Evolutionary conservation across 441 rosid genomes (phyloP).

Genomic region (Kokia cookei): DNA sequence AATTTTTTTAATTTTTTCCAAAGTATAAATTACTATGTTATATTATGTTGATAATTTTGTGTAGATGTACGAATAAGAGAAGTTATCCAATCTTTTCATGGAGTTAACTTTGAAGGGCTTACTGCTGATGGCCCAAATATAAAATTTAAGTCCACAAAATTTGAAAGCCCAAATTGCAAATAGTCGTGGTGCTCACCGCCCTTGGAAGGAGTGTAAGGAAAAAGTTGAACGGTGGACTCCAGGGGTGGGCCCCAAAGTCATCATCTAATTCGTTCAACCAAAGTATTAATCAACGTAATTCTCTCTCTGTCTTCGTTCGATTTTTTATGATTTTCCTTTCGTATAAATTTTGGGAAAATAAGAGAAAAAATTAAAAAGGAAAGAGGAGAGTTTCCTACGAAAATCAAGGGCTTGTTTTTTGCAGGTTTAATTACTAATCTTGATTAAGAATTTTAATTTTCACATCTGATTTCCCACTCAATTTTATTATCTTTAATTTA

Average conservation of each 20-base stretch:
- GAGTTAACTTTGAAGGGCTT: background rate
- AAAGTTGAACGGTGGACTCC: background rate
- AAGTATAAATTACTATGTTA: background rate
- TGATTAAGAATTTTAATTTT: background rate
- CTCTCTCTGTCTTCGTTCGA: background rate
- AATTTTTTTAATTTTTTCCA: no score
- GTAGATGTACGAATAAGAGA: background rate
- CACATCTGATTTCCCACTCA: background rate
- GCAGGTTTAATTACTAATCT: slow-evolving; percentile 1
- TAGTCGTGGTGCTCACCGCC: background rate
- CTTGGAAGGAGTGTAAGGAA: background rate
- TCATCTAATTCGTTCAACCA: slow-evolving; percentile 1
- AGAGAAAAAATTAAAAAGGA: background rate
- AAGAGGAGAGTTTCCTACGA: background rate
- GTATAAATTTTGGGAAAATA: background rate
- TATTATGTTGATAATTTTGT: background rate
- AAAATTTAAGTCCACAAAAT: background rate
- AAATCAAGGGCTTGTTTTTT: background rate
- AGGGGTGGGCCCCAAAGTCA: background rate
- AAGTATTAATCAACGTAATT: background rate
- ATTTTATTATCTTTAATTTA: background rate
- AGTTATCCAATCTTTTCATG: no score
- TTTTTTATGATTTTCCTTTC: background rate
- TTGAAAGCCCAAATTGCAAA: background rate
- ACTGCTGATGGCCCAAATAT: background rate